Evolutionary conservation across 225 moss, liverwort and hornwort genomes (phyloP).

Genomic region (Marchantia polymorpha): DNA sequence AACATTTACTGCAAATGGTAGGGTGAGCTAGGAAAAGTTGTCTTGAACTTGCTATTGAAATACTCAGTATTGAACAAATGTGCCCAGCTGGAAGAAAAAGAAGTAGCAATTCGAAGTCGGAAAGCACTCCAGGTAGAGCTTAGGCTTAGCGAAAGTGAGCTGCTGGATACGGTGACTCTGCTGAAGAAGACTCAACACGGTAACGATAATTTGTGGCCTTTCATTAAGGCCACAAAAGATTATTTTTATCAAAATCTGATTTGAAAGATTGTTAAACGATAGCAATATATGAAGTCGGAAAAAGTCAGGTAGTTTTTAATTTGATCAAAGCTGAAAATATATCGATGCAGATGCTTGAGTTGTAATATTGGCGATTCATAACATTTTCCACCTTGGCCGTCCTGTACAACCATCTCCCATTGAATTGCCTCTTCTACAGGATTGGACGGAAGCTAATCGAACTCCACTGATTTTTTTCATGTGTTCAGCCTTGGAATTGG

Average conservation of each 20-base stretch:
- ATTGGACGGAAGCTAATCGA: not conserved
- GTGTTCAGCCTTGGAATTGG: conserved; percentile 56
- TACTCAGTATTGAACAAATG: not conserved
- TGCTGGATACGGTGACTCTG: conserved; percentile 61
- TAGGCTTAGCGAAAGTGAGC: conserved; percentile 56
- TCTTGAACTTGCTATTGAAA: no score
- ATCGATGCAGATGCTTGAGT: no score
- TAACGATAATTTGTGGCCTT: conserved; percentile 20
- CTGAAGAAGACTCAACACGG: conserved; percentile 74
- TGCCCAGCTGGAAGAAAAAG: conserved; percentile 52
- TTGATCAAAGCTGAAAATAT: no score
- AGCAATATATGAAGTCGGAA: not conserved
- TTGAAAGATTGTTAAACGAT: no score
- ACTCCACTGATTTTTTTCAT: not conserved
- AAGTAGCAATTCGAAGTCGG: conserved; percentile 29
- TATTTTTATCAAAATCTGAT: no score
- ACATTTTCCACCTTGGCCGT: not conserved
- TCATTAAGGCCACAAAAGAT: not conserved
- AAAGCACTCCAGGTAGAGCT: conserved; percentile 56
- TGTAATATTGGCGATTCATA: no score
- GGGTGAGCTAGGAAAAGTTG: no score
- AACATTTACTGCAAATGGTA: no score
- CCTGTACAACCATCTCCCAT: not conserved
- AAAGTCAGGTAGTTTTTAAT: not conserved
- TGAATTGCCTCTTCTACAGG: not conserved